phyloP scores from a whole-genome alignment of 768 basidiomycete genomes.

The Leccinum variicolor region DNA sequence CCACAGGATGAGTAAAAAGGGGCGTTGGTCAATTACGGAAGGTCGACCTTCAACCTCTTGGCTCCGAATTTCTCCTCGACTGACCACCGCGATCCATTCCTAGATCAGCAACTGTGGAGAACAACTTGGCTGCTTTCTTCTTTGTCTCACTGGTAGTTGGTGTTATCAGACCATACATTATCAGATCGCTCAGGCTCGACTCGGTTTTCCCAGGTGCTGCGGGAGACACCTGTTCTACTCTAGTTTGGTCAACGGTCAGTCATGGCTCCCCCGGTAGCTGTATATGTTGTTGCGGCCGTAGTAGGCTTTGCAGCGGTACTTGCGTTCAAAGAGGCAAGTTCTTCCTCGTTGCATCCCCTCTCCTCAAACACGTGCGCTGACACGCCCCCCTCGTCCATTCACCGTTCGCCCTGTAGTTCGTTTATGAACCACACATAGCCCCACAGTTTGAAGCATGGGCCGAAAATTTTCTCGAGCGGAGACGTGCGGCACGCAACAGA shows the following conservation, averaged over 20 bases:
- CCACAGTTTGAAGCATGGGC: slow-evolving; percentile 51
- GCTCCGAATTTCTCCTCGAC: not conserved
- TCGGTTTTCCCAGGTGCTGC: slow-evolving; percentile 10
- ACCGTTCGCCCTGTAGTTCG: slow-evolving; percentile 43
- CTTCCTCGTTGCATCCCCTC: not conserved
- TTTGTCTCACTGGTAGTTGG: not conserved
- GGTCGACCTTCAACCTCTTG: not conserved
- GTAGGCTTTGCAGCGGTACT: slow-evolving; percentile 47
- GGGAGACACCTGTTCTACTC: slow-evolving; percentile 5
- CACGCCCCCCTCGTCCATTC: slow-evolving; percentile 9
- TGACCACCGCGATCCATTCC: slow-evolving; percentile 1
- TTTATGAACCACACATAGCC: slow-evolving; percentile 69
- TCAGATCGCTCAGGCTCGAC: not conserved
- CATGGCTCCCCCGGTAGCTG: slow-evolving; percentile 35
- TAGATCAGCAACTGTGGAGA: not conserved
- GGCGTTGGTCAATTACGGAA: slow-evolving; percentile 14
- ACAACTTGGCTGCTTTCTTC: not conserved
- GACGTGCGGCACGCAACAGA: slow-evolving; percentile 27
- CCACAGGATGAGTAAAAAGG: slow-evolving; percentile 5
- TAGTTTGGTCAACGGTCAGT: slow-evolving; percentile 5
- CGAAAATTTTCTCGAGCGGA: slow-evolving; percentile 31
- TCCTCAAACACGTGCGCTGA: slow-evolving; percentile 20
- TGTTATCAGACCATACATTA: not conserved
- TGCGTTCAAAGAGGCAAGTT: slow-evolving; percentile 57
- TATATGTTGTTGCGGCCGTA: slow-evolving; percentile 51